These are phyloP conservation scores for Leptographium wingfieldii DNA, from an alignment of 2,329 filamentous ascomycete genomes.

Conservation along the genomic window DNA sequence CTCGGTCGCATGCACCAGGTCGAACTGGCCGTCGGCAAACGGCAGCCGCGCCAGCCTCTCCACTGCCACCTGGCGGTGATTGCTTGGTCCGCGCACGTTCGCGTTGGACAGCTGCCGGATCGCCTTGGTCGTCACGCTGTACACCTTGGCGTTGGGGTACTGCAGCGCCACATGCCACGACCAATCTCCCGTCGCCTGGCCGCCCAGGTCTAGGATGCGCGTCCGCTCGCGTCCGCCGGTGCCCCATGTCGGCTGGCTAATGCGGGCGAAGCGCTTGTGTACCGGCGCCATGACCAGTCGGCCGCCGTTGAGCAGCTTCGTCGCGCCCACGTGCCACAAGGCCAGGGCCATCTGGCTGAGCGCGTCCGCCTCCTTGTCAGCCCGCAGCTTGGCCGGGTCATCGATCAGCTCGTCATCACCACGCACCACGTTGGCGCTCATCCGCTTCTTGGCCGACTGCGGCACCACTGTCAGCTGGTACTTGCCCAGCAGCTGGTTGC, in stretches of 20 bases:
- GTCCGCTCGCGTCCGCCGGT: constrained; percentile 39
- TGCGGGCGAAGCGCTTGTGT: constrained; percentile 44
- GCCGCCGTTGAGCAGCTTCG: constrained; percentile 51
- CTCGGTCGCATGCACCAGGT: constrained; percentile 80
- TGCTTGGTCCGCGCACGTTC: constrained; percentile 69
- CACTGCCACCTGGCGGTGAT: constrained; percentile 75
- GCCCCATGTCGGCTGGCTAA: constrained; percentile 38
- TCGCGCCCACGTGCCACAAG: constrained; percentile 48
- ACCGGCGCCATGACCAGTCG: constrained; percentile 51
- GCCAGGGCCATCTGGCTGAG: constrained; percentile 55
- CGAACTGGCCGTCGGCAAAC: constrained; percentile 76
- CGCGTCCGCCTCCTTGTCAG: constrained; percentile 71
- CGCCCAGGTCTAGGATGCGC: constrained; percentile 75
- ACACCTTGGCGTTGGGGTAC: constrained; percentile 74
- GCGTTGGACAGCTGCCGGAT: constrained; percentile 58
- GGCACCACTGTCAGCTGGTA: constrained; percentile 63
- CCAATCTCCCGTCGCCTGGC: constrained; percentile 81
- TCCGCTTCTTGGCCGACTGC: constrained; percentile 57
- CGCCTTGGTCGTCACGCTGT: constrained; percentile 67
- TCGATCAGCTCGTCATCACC: constrained; percentile 53
- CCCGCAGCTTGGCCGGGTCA: constrained; percentile 49
- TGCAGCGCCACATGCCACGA: constrained; percentile 85
- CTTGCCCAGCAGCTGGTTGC: constrained; percentile 72
- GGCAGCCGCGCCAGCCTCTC: constrained; percentile 67
- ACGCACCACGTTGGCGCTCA: constrained; percentile 59